Conservation (phyloP, 225 moss, liverwort and hornwort species). For the Asterella californica region DNA sequence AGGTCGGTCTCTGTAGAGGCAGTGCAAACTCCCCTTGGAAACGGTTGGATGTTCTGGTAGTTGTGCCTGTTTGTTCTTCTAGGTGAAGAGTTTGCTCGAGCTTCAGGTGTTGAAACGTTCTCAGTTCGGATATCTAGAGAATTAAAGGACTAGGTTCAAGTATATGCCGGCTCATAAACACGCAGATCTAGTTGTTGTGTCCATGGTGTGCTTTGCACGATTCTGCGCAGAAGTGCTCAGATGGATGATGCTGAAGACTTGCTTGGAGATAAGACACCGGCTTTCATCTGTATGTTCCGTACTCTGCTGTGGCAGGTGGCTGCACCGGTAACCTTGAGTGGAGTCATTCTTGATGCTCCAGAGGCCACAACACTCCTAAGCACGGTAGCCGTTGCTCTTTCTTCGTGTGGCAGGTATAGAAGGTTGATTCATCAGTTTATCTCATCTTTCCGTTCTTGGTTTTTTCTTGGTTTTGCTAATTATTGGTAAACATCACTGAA, state of each 20-base stretch:
- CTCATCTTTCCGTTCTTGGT: neutral
- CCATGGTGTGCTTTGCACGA: neutral
- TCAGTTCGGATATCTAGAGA: neutral
- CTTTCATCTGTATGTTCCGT: neutral
- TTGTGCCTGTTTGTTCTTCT: no score
- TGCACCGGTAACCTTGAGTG: conserved; percentile 60
- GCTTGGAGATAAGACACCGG: neutral
- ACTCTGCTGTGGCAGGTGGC: conserved; percentile 58
- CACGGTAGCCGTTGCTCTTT: conserved; percentile 90
- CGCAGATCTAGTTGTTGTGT: neutral
- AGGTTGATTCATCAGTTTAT: neutral
- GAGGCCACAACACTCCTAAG: conserved; percentile 90
- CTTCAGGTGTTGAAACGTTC: no score
- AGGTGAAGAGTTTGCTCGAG: no score
- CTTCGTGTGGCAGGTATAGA: conserved; percentile 82
- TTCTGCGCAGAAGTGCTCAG: neutral
- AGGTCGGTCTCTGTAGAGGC: no score
- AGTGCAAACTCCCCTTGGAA: no score
- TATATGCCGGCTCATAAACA: neutral
- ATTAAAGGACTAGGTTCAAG: neutral
- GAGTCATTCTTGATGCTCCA: conserved; percentile 74
- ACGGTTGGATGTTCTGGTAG: no score
- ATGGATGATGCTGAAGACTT: neutral
- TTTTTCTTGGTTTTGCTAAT: neutral
- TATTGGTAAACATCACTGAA: neutral